Base-by-base conservation (phyloP, 1,284 basidiomycete genomes). In the Hypsizygus ulmarius region DNA sequence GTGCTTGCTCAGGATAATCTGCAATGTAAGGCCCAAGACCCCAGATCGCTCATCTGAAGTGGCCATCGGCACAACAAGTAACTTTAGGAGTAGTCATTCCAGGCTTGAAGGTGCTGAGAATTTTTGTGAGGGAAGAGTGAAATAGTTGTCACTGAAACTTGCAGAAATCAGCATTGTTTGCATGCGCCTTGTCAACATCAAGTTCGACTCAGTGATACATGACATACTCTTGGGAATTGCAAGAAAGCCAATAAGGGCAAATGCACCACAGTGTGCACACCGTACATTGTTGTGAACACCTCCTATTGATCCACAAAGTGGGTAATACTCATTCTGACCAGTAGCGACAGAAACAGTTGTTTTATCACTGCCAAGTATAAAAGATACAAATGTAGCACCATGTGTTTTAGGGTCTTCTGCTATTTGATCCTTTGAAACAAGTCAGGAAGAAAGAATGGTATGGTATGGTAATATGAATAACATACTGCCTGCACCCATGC, bases 361-460 rank as follows among this genome's bases (percentile, higher is more conserved):
- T 39, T 68, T 68, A 50, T 68, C 55, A 18, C 61, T 64, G 0
- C 65, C 61, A 0, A 63, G 48, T 12, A 68, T 60, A 12, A 65
- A 41, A 0, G 58, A 61, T 3, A 60, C 47, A 19, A 62, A 62
- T 10, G 53, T 55, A 0, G 54, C 52, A 3, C 64, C 62, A 37
- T 57, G 49, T 4, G 50, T 61, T 3, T 36, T 32, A 5, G 35
- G 39, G 39, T 65, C 58, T 19, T 53, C 28, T 3, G 38, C 37
- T 1, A 52, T 39, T 7, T 30, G 25, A 35, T 55, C 49, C 52
- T 54, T 21, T 7, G 14, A 29, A 33, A n/a, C 9, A 21, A 10
- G 21, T 43, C 2, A 41, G 5, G 15, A 14, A 30, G 21, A 27
- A 38, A 27, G 34, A 32, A 14, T 14, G 5, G 21, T 16, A 28